Evolutionary conservation across 768 basidiomycete genomes (phyloP), one percentile per base, ranked within the genome.

Genomic region (Tylopilus sp.): DNA sequence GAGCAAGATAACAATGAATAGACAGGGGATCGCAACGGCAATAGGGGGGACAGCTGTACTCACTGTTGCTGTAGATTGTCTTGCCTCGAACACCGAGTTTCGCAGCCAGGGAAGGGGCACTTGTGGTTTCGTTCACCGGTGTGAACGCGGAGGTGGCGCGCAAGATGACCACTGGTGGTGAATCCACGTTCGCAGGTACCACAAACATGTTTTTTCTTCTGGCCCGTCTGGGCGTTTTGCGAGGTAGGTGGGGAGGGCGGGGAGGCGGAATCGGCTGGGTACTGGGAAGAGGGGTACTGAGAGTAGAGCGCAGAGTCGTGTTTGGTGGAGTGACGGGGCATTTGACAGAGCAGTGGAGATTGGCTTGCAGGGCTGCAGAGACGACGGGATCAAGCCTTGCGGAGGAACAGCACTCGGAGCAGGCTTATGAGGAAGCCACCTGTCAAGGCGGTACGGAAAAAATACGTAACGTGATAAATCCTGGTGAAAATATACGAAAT

Each of bases 51-150:
- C 5, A 3, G 22, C 5, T 26, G 50, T 12, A 56, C 68, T 54
- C 16, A 70, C 68, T 70, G 68, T n/a, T 70, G 68, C 25, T 70
- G 83, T 17, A 96, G 78, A 59, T 96, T 96, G 62, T 96, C 93
- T 69, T 93, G 91, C 30, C 92, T 76, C 12, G 89, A 92, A 60
- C 93, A 95, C 17, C 89, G 79, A 2, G 92, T 94, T 62, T 93
- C 89, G 68, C 92, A 96, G 22, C 92, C 92, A n/a, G 93, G 92
- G 74, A 92, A 95, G 30, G 93, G 92, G 64, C 92, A 96, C 54
- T 85, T 89, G 74, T 94, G 90, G 71, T 94, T 93, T 56, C 90
- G 80, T 63, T 94, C 92, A 36, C 92, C 92, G 16, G 92, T 95
- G 72, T 95, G 92, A 13, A 93, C 87, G 50, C 91, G 77, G n/a